Percentiles rank a stretch among this genome's conserved stretches.
Evolutionary conservation across 805 yeast genomes (phyloP).

Genomic region (Yarrowia bubula): DNA sequence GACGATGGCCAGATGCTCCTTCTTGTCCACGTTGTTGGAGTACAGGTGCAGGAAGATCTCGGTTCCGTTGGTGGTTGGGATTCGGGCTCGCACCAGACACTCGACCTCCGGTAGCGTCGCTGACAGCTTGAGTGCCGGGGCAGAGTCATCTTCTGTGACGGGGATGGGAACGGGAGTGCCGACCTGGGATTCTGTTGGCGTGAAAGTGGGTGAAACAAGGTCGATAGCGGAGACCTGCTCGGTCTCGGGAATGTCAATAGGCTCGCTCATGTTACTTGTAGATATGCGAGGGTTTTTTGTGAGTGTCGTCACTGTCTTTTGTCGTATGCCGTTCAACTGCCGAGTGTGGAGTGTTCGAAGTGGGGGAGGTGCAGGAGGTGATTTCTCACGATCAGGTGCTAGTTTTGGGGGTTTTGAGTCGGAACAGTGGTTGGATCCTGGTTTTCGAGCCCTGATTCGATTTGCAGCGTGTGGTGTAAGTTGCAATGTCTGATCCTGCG

Average conservation of each 20-base stretch:
- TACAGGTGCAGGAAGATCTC: conserved; percentile 91
- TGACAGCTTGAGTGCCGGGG: conserved; percentile 29
- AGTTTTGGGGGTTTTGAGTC: neutral
- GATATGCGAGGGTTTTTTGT: neutral
- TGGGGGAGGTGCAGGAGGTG: neutral
- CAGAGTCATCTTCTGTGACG: conserved; percentile 27
- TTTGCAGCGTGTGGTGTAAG: neutral
- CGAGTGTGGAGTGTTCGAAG: conserved; percentile 1
- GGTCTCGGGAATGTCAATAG: conserved; percentile 16
- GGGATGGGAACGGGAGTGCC: conserved; percentile 26
- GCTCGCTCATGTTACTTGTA: neutral
- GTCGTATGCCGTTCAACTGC: conserved; percentile 2
- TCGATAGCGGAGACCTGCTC: neutral
- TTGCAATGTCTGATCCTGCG: conserved; percentile 9
- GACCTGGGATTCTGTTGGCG: conserved; percentile 24
- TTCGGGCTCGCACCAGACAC: conserved; percentile 92
- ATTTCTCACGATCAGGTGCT: neutral
- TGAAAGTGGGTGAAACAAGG: conserved; percentile 26
- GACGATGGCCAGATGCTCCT: conserved; percentile 95
- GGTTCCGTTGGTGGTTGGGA: conserved; percentile 93
- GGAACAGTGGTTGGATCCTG: neutral
- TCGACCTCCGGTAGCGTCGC: conserved; percentile 65
- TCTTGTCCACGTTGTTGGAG: conserved; percentile 77
- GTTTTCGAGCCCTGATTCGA: neutral
- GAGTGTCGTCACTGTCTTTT: neutral